Base-by-base conservation (phyloP, 371 early-diverging fungal species). In the Rhizopus sp. region DNA sequence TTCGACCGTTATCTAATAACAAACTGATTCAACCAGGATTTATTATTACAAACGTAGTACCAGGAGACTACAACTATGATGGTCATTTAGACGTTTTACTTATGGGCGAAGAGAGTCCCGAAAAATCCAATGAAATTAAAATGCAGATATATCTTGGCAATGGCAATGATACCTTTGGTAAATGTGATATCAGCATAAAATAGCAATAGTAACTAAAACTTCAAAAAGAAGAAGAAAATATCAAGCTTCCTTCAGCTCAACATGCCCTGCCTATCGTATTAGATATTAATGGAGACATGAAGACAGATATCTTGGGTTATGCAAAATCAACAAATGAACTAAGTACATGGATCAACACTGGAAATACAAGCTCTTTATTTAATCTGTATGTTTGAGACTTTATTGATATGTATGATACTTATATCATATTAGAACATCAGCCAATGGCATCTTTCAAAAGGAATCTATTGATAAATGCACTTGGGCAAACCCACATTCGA, bases 61-160 rank as follows among this genome's bases (percentile, higher is more conserved):
- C 93, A 6, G 90, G 90, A 44, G 95, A 96, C 63, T 94, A 80
- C 49, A 86, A 94, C 60, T 87, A 86, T 64, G 95, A 95, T 66
- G 96, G 95, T 12, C 70, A 82, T 15, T 67, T 95, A 45, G 96
- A 96, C 67, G 60, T 96, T 3, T 70, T 96, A 16, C 60, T 95
- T 4, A 86, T 93, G 86, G 83, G 81, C 1, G 80, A 82, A 62
- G 65, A 70, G 9, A 70, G 63, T 45, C 69, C 48, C 4, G 55
- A 62, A 2, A 63, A 66, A 16, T 57, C 71, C 13, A 66, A 63
- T 4, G 89, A 88, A 41, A 67, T 91, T 2, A 58, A 69, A 39
- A 83, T 93, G 85, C 77, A 82, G 34, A 60, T 92, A 7, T 90
- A 88, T 56, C 57, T 83, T 16, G 92, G 91, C 48, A 84, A 93